These are phyloP conservation scores for Periconia macrospinosa DNA, from an alignment of 2,329 filamentous ascomycete species.

Conservation along the genomic window DNA sequence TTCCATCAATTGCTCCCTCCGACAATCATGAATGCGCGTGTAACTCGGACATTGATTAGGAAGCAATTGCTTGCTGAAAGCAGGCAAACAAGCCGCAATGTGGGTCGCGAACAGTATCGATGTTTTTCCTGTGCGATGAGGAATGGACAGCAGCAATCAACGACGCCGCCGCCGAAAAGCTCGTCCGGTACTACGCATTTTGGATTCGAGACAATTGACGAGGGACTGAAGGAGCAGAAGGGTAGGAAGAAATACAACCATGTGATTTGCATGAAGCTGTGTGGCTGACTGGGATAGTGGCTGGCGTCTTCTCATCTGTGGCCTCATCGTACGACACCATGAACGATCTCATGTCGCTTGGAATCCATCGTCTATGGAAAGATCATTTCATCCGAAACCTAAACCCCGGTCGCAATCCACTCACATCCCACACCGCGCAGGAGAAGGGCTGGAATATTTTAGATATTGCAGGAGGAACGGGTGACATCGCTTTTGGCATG, in stretches of 20 bases:
- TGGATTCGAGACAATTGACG: constrained; percentile 82
- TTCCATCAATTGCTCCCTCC: constrained; percentile 4
- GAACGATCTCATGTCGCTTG: constrained; percentile 99
- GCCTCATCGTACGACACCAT: constrained; percentile 94
- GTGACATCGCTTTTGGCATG: constrained; percentile 96
- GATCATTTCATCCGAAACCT: constrained; percentile 93
- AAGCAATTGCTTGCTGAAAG: constrained; percentile 34
- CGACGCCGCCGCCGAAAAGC: constrained; percentile 41
- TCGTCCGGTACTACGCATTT: constrained; percentile 74
- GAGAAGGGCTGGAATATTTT: constrained; percentile 71
- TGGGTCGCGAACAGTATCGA: constrained; percentile 41
- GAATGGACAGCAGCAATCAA: constrained; percentile 40
- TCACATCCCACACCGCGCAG: constrained; percentile 38
- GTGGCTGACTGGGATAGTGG: constrained; percentile 57
- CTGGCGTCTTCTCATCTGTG: constrained; percentile 90
- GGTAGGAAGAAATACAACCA: constrained; percentile 46
- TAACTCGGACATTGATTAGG: constrained; percentile 26
- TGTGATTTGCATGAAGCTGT: background rate
- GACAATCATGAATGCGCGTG: constrained; percentile 29
- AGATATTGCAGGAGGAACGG: constrained; percentile 94
- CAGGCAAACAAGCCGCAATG: constrained; percentile 12
- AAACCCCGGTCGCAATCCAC: constrained; percentile 71
- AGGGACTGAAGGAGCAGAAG: constrained; percentile 73
- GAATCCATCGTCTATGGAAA: constrained; percentile 95
- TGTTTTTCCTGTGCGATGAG: constrained; percentile 56